phyloP scores from a whole-genome alignment of 345 rosid species.

The Citrus medica region DNA sequence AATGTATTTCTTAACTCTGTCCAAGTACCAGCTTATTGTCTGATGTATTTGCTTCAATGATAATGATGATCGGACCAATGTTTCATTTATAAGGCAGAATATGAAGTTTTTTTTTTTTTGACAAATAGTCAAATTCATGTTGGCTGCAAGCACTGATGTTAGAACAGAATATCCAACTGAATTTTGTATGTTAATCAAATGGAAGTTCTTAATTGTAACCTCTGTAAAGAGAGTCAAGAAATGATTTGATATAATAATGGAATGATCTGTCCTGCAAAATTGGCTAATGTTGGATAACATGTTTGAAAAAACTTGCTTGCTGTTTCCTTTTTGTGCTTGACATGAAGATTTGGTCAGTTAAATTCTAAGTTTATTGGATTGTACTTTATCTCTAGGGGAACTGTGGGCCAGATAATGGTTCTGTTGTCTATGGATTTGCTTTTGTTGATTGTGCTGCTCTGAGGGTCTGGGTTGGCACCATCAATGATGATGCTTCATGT shows the following conservation, averaged over 20 bases:
- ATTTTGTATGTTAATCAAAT: not conserved
- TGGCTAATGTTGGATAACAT: not conserved
- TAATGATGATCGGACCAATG: not conserved
- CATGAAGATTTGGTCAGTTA: conserved; percentile 8
- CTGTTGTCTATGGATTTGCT: conserved; percentile 78
- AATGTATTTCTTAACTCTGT: not conserved
- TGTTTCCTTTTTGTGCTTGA: not conserved
- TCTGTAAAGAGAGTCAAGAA: not conserved
- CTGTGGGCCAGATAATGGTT: conserved; percentile 40
- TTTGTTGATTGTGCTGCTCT: conserved; percentile 95
- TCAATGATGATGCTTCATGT: conserved; percentile 72
- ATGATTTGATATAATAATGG: not conserved
- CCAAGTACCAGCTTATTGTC: not conserved
- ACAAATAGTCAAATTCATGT: not conserved
- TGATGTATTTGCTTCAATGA: not conserved
- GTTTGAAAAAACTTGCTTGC: conserved; percentile 34
- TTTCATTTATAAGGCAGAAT: not conserved
- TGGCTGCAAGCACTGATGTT: not conserved
- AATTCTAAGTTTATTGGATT: conserved; percentile 10
- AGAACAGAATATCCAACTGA: not conserved
- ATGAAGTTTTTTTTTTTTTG: not conserved
- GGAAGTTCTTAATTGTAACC: not conserved
- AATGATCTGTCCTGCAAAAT: not conserved
- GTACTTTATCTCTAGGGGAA: conserved; percentile 36
- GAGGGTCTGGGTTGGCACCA: conserved; percentile 84